Evolutionary conservation across 1,284 basidiomycete species (phyloP), one percentile per base, ranked within the genome.

Genomic region (Leccinum proliferum): DNA sequence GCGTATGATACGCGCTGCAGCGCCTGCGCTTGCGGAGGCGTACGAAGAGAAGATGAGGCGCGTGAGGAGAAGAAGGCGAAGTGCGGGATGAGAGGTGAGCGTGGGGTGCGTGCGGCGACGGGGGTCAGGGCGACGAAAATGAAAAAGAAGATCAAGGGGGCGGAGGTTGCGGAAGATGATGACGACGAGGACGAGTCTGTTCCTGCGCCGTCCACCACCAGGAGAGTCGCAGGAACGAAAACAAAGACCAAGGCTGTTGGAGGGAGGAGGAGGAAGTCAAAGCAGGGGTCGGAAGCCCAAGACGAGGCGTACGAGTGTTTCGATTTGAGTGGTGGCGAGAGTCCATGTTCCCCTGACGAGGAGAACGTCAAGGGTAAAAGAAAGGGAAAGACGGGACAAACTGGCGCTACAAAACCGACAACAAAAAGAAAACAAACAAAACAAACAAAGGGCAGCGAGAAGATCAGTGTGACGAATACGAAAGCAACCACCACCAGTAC

Each of bases 1-100:
- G 14, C 86, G 82, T 63, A 88, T 94, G 79, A 81, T 94, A 8
- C 76, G 78, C 15, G 74, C 85, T 58, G 90, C 85, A 5, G 85
- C 86, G 61, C 87, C 89, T 5, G 75, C 76, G 6, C 71, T 92
- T 34, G 86, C 87, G 9, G 77, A 83, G 57, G 81, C 82, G 21
- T 91, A 81, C 62, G 83, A 89, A 67, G 83, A 80, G 32, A 73
- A 73, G 21, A 74, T 77, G 69, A 79, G 66, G 78, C 74, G 68
- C 87, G 85, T 65, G 75, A 72, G 29, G 77, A 76, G 63, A 83
- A 83, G 74, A 84, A 82, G 69, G 74, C 73, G 9, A 77, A 77
- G 29, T 29, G 79, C 66, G 73, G 70, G 43, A 62, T 61, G 2
- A 68, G 46, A 55, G 63, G 58, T 5, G 41, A 18, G 15, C 59